phyloP scores from a whole-genome alignment of 176 grass and related monocot species.

The Rhynchospora breviuscula region DNA sequence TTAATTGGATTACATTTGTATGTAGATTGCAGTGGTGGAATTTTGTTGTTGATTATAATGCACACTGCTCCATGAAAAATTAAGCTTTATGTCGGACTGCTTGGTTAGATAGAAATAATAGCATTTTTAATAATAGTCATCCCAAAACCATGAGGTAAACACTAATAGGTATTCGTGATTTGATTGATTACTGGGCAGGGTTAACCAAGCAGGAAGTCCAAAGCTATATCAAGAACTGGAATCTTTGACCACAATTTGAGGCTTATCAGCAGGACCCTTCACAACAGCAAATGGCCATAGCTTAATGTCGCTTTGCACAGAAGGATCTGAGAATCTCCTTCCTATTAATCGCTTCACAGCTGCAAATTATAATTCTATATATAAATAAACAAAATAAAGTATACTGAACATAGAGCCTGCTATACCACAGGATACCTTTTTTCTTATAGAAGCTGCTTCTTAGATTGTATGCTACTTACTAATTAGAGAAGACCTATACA shows the following conservation, averaged over 20 bases:
- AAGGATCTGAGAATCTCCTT: constrained; percentile 11
- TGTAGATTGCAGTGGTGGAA: too few species aligned
- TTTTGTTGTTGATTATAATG: too few species aligned
- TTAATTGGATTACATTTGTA: too few species aligned
- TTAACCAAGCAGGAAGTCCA: too few species aligned
- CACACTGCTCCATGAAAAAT: too few species aligned
- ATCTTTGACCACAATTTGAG: background rate
- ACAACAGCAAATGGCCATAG: constrained; percentile 20
- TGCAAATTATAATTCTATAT: background rate
- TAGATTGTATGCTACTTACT: background rate
- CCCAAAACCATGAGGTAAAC: too few species aligned
- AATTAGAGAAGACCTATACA: background rate
- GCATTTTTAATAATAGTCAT: too few species aligned
- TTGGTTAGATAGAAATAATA: too few species aligned
- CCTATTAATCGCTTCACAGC: constrained; percentile 29
- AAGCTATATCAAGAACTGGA: too few species aligned
- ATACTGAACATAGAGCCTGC: background rate
- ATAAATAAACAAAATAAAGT: background rate
- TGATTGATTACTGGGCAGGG: too few species aligned
- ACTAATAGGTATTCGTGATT: too few species aligned
- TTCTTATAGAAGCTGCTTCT: background rate
- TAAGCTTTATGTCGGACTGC: too few species aligned
- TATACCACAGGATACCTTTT: background rate
- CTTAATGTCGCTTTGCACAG: background rate
- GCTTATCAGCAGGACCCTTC: background rate